phyloP scores from a whole-genome alignment of 1,284 basidiomycete species.

The Xerocomus minutiporus region DNA sequence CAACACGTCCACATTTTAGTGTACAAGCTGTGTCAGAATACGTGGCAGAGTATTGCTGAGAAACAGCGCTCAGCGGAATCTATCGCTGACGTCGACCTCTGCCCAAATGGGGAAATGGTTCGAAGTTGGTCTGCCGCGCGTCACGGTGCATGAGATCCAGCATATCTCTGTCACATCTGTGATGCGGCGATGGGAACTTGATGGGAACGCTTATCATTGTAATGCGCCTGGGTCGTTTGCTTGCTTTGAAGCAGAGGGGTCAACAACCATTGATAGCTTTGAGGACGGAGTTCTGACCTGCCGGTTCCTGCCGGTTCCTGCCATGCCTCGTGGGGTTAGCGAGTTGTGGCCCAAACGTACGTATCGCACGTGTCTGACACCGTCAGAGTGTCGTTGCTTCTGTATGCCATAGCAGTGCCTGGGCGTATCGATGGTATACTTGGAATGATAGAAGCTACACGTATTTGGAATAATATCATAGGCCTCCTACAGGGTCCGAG shows the following conservation, averaged over 20 bases:
- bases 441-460: neutral
- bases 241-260: neutral
- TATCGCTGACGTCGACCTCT: neutral
- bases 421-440: neutral
- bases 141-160: neutral
- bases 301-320: neutral
- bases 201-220: neutral
- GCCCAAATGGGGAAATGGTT: neutral
- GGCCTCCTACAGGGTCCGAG: neutral
- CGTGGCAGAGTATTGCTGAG: neutral
- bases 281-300: neutral
- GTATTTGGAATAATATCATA: neutral
- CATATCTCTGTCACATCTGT: neutral
- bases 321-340: neutral
- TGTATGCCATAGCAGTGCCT: neutral
- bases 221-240: neutral
- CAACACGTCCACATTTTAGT: neutral
- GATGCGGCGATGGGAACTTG: neutral
- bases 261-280: neutral
- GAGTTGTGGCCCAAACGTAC: neutral
- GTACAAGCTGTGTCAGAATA: neutral
- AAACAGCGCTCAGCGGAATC: neutral
- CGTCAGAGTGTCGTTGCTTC: neutral
- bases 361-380: neutral
- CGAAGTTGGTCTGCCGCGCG: neutral